Base-by-base conservation (phyloP, 345 rosid genomes). In the Hirschfeldia incana region DNA sequence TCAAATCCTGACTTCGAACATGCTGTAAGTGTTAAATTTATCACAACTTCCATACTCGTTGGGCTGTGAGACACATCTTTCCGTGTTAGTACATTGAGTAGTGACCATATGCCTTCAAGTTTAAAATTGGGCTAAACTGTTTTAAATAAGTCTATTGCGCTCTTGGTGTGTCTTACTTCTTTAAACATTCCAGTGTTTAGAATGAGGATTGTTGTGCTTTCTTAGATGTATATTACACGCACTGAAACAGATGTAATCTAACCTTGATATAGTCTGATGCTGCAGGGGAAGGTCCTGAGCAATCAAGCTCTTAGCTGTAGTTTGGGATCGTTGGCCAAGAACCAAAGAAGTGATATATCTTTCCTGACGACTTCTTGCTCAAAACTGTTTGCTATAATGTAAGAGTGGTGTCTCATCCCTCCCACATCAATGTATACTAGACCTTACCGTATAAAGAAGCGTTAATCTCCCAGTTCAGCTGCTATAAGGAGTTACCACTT, bases 1-100 rank as follows among this genome's bases (percentile, higher is more conserved):
- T 78, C 88, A 30, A 91, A 93, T 76, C 98, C 98, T 3, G 91
- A 90, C 81, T 94, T 91, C 62, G 97, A 92, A 88, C 94, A 91
- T 85, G 85, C 89, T 73, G 98, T 91, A 77, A 91, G 97, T 89
- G 73, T 57, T 34, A 46, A 79, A 36, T 80, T 76, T 72, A 36
- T 69, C 65, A 51, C 63, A 36, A 10, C 32, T 60, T 51, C 44
- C 74, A 26, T 67, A 8, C 21, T 51, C 58, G 0, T 51, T 51
- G 21, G 21, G 21, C 21, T 21, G 21, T 21, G 21, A 21, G 21
- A 21, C 21, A 21, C 21, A 21, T 21, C 21, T 21, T 21, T 21
- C 21, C 21, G 21, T 21, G 21, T 21, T 21, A 21, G 21, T 21
- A 21, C 21, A 21, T 21, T 0, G 21, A 21, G 21, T 21, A 21